A percentile compares a stretch with the other conserved stretches of the same genome.
Conservation (phyloP, 139 green algal species). For the Yamagishiella unicocca region DNA sequence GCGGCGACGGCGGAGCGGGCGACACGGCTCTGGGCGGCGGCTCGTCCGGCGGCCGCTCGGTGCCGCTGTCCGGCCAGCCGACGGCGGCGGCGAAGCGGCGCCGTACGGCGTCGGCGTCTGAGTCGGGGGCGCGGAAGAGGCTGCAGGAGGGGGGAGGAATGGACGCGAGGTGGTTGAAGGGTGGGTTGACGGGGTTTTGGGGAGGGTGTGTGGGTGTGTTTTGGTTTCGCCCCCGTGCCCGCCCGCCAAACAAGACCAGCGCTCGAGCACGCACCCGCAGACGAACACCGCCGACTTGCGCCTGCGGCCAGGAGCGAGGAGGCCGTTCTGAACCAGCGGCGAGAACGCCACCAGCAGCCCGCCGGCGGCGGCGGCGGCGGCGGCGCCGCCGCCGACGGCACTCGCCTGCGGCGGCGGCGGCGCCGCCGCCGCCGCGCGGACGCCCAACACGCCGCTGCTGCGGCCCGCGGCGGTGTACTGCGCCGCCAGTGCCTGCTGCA, state of each 20-base stretch:
- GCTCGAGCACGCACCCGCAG: constrained; percentile 6
- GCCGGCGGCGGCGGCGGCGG: not conserved
- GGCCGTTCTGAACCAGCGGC: not conserved
- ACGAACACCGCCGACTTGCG: not conserved
- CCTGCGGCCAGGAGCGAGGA: not conserved
- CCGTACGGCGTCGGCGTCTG: not conserved
- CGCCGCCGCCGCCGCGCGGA: not conserved
- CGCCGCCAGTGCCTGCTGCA: not conserved
- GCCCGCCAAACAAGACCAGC: too few species aligned
- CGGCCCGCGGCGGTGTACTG: not conserved
- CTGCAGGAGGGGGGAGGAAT: not conserved
- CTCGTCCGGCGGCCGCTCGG: too few species aligned
- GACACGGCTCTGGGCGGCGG: too few species aligned
- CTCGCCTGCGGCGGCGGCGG: not conserved
- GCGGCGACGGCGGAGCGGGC: not conserved
- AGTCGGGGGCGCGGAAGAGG: not conserved
- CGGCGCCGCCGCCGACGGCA: not conserved
- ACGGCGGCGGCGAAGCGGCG: not conserved
- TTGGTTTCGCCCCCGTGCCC: not conserved
- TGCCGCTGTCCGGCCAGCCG: not conserved
- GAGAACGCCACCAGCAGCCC: not conserved
- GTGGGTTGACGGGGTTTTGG: not conserved
- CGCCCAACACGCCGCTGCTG: not conserved
- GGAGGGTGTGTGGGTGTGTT: not conserved
- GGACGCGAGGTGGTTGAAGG: not conserved